Percentiles rank a stretch among this genome's conserved stretches.
phyloP scores from a whole-genome alignment of 2,329 filamentous ascomycete genomes.

The Apiospora sp. region DNA sequence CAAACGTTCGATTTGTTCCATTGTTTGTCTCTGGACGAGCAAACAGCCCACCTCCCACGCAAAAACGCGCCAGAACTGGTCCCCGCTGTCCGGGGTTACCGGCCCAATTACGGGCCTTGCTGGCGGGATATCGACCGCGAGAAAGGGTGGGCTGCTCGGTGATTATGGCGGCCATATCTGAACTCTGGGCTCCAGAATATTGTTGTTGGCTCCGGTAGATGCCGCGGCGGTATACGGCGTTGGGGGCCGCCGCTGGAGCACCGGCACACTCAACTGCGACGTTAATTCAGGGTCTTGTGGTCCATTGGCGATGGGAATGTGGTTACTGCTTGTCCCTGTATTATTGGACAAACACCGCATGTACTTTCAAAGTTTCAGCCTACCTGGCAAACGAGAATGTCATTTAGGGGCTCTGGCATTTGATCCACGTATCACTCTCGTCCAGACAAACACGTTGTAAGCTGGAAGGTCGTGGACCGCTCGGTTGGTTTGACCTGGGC shows the following conservation, averaged over 20 bases:
- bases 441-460: neutral
- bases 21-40: neutral
- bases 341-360: neutral
- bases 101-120: slow-evolving; percentile 9
- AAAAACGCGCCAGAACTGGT: neutral
- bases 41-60: neutral
- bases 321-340: neutral
- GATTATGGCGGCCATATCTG: slow-evolving; percentile 3
- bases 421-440: neutral
- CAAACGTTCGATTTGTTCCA: neutral
- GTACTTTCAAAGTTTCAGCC: neutral
- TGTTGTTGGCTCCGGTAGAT: neutral
- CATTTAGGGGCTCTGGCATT: neutral
- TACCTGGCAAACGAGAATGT: neutral
- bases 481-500: neutral
- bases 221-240: neutral
- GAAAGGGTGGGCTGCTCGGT: neutral
- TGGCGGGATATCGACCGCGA: neutral
- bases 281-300: neutral
- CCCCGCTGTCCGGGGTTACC: neutral
- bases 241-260: neutral
- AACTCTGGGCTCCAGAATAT: neutral
- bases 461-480: neutral
- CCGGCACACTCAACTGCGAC: neutral
- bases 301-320: neutral